Evolutionary conservation across 345 rosid genomes (phyloP), one percentile per base, ranked within the genome.

Genomic region (Bretschneidera sinensis): DNA sequence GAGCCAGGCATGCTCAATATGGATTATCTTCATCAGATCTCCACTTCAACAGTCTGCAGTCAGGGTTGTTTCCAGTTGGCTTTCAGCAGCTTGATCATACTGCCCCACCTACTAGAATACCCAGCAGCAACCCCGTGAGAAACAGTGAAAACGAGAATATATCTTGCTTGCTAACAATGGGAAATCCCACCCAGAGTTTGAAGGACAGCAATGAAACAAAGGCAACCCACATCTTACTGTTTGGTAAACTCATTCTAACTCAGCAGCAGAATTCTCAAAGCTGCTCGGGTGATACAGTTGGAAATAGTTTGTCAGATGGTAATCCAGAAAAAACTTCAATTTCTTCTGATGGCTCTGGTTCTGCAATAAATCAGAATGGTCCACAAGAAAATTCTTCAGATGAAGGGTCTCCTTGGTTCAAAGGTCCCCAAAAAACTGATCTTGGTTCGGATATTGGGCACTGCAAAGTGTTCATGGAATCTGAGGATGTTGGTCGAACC

Each of bases 1-100:
- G 97, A 95, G 96, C 97, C 99, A 95, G 99, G 99, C 99, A 95
- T 80, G 84, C 90, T 67, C 88, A 79, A 64, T 81, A 77, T 60
- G 95, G 83, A 78, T 59, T 80, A 82, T 81, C 94, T 76, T 68
- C 89, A 57, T 73, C 88, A 51, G 90, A 90, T 70, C 80, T 81
- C 75, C 85, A 59, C 77, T 76, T 79, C 82, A 79, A 73, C 67
- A 83, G 72, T 64, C 77, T 83, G 71, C 89, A 76, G 53, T 65
- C 77, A 17, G 79, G 86, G 49, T 74, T 71, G 47, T 66, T 76
- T 66, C 72, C 87, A 24, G 59, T 73, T 60, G 74, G 74, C 58
- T 75, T 79, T 58, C 81, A 69, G 68, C 86, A 65, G 57, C 74
- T 71, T 49, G 62, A 72, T 54, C 77, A 64, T 61, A 57, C 59